Evolutionary conservation across 2,329 filamentous ascomycete species (phyloP), one percentile per base, ranked within the genome.

Genomic region (Alternaria burnsii): DNA sequence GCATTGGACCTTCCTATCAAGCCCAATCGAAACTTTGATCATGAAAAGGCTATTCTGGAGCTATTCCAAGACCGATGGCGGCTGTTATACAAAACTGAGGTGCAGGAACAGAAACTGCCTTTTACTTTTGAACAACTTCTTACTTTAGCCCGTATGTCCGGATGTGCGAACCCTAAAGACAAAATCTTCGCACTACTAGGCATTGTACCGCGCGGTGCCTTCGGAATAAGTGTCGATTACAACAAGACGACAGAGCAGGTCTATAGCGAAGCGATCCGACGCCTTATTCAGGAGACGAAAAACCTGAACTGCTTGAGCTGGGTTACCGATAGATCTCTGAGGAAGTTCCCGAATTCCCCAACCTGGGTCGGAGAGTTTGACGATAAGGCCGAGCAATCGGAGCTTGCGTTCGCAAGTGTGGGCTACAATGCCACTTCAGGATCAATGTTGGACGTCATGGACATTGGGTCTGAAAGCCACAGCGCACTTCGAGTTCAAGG

Each of bases 341-440:
- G 43, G 14, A 26, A 16, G 24, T 42, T 41, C 5, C 14, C 54
- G 4, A 2, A 18, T 1, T 34, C 43, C 14, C 46, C 54, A 16
- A 50, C 44, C 12, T 56, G 54, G 54, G 30, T 56, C 18, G 54
- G 54, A 5, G 54, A 56, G 2, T 51, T 56, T 26, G 54, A 56
- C 12, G 34, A 50, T n/a, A 42, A 41, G 5, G 24, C 41, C 54
- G 22, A 36, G 26, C 54, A 56, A 24, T 28, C 47, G 36, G 54
- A 56, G 28, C 54, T 56, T 1, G 54, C 54, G 5, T 56, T 32
- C 12, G 48, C 46, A 22, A 34, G 11, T 11, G 28, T 51, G 10
- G 22, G 18, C 18, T 32, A 56, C 22, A 20, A 47, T 6, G 44
- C 44, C 5, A 56, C 54, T 22, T 12, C 4, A 3, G 22, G 18